Conservation (phyloP, 1,284 basidiomycete species). For the Fomitopsis schrenkii region DNA sequence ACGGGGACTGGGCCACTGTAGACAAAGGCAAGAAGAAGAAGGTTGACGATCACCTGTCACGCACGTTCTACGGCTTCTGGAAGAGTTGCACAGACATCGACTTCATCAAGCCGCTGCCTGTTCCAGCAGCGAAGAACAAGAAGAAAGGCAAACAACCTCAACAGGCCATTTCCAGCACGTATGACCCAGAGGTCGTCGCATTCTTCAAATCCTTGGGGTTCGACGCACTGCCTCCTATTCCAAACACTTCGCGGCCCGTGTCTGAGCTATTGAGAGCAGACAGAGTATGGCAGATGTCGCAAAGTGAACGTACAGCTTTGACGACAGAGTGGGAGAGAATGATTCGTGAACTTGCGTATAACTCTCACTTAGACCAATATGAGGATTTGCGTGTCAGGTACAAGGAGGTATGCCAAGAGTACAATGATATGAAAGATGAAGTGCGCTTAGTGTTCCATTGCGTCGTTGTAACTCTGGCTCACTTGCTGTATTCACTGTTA, state of each 20-base stretch:
- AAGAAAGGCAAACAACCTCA: constrained; percentile 4
- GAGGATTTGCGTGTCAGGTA: constrained; percentile 30
- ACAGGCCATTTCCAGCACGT: neutral
- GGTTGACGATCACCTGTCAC: constrained; percentile 4
- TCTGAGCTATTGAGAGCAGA: constrained; percentile 8
- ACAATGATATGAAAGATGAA: constrained; percentile 34
- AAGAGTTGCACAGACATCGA: constrained; percentile 22
- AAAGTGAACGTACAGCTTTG: constrained; percentile 19
- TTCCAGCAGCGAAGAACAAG: neutral
- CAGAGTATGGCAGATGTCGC: constrained; percentile 26
- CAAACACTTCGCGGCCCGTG: constrained; percentile 11
- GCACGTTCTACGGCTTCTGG: constrained; percentile 44
- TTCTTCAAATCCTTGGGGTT: constrained; percentile 20
- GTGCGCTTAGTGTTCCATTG: constrained; percentile 14
- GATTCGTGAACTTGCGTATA: constrained; percentile 25
- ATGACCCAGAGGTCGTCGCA: constrained; percentile 4
- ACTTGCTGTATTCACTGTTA: neutral
- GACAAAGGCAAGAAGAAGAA: constrained; percentile 5
- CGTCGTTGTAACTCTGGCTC: neutral
- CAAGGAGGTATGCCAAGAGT: constrained; percentile 24
- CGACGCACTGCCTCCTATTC: constrained; percentile 13
- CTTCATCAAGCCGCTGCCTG: constrained; percentile 6
- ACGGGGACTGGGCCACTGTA: constrained; percentile 13
- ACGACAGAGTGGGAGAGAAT: constrained; percentile 20
- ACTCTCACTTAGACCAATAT: constrained; percentile 33